Evolutionary conservation across 140 eudicot genomes (phyloP), one percentile per base, ranked within the genome.

Genomic region (Erigeron philadelphicus): DNA sequence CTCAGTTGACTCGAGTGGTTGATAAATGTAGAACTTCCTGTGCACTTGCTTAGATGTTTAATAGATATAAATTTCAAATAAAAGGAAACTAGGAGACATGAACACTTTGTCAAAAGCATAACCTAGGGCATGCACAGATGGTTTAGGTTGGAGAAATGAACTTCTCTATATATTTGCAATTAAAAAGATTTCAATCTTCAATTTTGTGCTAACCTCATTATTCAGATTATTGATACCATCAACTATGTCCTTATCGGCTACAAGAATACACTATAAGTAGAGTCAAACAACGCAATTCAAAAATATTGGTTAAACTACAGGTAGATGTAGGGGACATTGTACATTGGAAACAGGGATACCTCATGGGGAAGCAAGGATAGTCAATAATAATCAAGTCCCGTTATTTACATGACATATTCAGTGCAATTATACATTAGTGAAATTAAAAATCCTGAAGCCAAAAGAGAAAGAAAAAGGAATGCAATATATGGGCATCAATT

Each of bases 181-280:
- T 6, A 17, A 8, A 2, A 50, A 50, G 6, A 50, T 13, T 6
- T n/a, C 6, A n/a, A 50, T 12, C 19, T 50, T 1, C 16, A 17
- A 50, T n/a, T 50, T 0, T 5, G 17, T 3, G 16, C 56, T 50
- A 5, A 17, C 8, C 56, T 2, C 62, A 11, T 68, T 38, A 35
- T 50, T 54, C 72, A 52, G 50, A 67, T 67, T 35, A 68, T 67
- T 50, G 12, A 16, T 9, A 62, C 63, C 52, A 40, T 45, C 1
- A 16, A 35, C 11, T 49, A 25, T 58, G 62, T 52, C 62, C 61
- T 16, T 68, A 38, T 35, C 9, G 7, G 53, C 63, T 50, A 25
- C 11, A 15, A 67, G 25, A 50, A 67, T n/a, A 31, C 3, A 31
- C 61, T 49, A 50, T 38, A 1, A 3, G 41, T 35, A 31, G 38